Evolutionary conservation across 2,329 filamentous ascomycete genomes (phyloP).

Genomic region (Fusarium sp.): DNA sequence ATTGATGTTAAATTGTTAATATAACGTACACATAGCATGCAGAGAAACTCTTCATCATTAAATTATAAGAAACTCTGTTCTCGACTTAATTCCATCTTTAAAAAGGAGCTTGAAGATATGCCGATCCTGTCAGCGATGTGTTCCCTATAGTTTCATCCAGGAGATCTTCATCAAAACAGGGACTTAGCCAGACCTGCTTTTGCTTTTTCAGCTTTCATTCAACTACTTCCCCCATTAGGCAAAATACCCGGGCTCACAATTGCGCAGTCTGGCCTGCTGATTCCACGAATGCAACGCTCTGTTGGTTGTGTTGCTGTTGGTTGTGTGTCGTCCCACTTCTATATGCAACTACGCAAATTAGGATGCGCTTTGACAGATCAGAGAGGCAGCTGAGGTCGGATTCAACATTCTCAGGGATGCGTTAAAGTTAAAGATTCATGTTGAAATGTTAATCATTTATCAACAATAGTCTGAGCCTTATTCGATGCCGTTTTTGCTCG

Average conservation of each 20-base stretch:
- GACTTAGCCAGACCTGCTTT: background rate
- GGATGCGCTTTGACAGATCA: background rate
- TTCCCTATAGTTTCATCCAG: background rate
- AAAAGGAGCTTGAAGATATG: background rate
- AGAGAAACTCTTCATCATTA: background rate
- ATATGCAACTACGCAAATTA: slow-evolving; percentile 11
- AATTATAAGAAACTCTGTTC: no score
- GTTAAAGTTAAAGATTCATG: background rate
- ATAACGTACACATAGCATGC: fast-evolving
- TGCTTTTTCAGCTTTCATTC: background rate
- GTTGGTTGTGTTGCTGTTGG: slow-evolving; percentile 20
- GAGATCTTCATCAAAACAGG: background rate
- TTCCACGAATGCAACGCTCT: background rate
- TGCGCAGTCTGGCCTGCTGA: fast-evolving
- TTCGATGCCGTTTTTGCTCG: fast-evolving
- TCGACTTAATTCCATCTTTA: fast-evolving
- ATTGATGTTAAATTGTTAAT: fast-evolving
- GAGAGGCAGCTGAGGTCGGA: background rate
- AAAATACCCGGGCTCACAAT: fast-evolving
- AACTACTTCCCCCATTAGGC: background rate
- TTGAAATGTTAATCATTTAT: background rate
- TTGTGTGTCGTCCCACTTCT: slow-evolving; percentile 7
- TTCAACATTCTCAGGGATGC: fast-evolving
- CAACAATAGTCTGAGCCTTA: fast-evolving
- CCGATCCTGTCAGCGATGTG: no score